Conservation (phyloP, 345 rosid species). For the Acer yangbiense region DNA sequence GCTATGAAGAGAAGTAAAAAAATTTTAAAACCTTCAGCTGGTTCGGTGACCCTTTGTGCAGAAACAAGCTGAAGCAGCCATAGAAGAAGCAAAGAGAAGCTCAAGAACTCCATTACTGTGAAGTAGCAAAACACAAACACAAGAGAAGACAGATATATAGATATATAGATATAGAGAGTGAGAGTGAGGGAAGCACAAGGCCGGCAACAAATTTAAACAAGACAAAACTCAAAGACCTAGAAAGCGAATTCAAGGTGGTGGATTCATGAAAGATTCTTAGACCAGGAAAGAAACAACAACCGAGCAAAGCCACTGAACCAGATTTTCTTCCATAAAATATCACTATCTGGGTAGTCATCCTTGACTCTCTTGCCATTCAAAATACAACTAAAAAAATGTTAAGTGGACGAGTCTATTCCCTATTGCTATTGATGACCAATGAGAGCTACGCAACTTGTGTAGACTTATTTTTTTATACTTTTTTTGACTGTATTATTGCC, state of each 20-base stretch:
- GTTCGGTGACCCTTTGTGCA: constrained; percentile 45
- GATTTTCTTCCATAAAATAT: background rate
- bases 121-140: constrained; percentile 1
- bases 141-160: too few species aligned
- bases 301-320: constrained; percentile 2
- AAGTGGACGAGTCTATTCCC: background rate
- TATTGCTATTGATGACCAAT: background rate
- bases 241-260: background rate
- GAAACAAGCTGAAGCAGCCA: constrained; percentile 39
- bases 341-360: background rate
- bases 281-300: constrained; percentile 15
- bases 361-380: background rate
- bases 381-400: background rate
- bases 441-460: background rate
- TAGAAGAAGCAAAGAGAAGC: constrained; percentile 25
- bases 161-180: background rate
- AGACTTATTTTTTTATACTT: background rate
- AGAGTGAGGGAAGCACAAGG: background rate
- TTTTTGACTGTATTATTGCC: constrained; percentile 11
- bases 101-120: constrained; percentile 32
- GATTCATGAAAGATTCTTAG: constrained; percentile 20
- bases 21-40: constrained; percentile 38
- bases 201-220: constrained; percentile 9
- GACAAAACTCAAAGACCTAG: background rate
- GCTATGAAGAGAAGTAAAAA: background rate